Base-by-base conservation (phyloP, 2,329 filamentous ascomycete species). In the Coniella vitis region DNA sequence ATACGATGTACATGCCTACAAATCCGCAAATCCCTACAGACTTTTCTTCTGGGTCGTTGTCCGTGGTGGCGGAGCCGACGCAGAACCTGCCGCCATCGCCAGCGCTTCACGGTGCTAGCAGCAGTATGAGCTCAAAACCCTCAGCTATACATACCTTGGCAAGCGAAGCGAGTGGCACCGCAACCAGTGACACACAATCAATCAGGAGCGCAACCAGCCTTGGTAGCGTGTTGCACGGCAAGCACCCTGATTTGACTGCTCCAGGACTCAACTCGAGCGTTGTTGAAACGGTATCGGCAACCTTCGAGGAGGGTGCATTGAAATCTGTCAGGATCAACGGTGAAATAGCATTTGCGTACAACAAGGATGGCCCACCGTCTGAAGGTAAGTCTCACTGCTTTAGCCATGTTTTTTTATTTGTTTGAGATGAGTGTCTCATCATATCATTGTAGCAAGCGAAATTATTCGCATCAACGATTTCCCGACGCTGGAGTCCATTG, bases 381-480 rank as follows among this genome's bases (percentile, higher is more conserved):
- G 71, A 72, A 55, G 67, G 75, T 82, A 67, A 62, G 73, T 61
- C 66, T 12, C 29, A 19, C 65, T 68, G 46, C 69, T 70, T 19
- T 67, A 16, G 65, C 20, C 36, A n/a, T 5, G 36, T 29, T n/a
- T 10, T 38, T 4, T 36, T 36, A 13, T 2, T 1, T 20, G 14
- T 2, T 29, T 29, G 25, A 29, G 25, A 29, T 29, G 25, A 39
- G 19, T 39, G 22, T 39, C 16, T 38, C 16, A 48, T 54, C 25
- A 55, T 37, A 45, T 21, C 19, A 22, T 17, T 16, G 1, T 22
- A 80, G 76, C 68, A 17, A 70, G 72, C 25, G 78, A 90, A 59
- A 84, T 72, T 2, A 84, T 97, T 56, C 84, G 87, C 17, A 79
- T 98, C 52, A 88, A 95, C 60, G 93, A 95, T 63, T 95, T 95